Base-by-base conservation (phyloP, 2,329 filamentous ascomycete genomes). In the Trichothecium sympodiale region DNA sequence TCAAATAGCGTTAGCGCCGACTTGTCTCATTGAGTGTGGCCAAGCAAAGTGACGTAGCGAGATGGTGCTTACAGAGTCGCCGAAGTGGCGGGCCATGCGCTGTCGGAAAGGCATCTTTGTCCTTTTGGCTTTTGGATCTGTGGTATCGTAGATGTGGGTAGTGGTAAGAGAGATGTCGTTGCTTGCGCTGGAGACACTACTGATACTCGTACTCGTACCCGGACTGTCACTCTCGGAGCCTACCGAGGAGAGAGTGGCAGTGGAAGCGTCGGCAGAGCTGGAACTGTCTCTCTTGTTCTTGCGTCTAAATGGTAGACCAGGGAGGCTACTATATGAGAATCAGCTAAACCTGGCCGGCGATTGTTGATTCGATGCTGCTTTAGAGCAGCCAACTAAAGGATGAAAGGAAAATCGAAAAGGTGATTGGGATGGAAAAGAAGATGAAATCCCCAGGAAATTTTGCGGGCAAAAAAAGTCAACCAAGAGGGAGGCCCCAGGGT, bases 71-170 rank as follows among this genome's bases (percentile, higher is more conserved):
- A 65, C 61, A 43, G 62, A 58, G 45, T 67, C 64, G 49, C 64
- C 64, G 41, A 67, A 62, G 34, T 62, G 62, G 50, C 64, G 64
- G 35, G 62, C 62, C 53, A 67, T 59, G 37, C 56, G 55, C 44
- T 61, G 53, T 36, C 58, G 51, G 40, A 61, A 58, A 16, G 57
- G 55, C 58, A 61, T 61, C 38, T 44, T 57, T 33, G 18, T 35
- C 14, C 27, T 7, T 26, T 33, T 20, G 17, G 20, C 20, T 10
- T 25, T 25, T 25, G 20, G 20, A 25, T 25, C 20, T 25, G 6
- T 25, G 20, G 10, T 29, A 28, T 15, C 18, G 23, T 26, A 20
- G 37, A 36, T 9, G 17, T 17, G 17, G 15, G 17, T 17, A 25
- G 20, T 25, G 10, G 10, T 6, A 6, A 25, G 20, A 25, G 20